Percentiles rank a stretch among this genome's conserved stretches.
Evolutionary conservation across 305 asterid species (phyloP).

Genomic region (Ilex paraguariensis): DNA sequence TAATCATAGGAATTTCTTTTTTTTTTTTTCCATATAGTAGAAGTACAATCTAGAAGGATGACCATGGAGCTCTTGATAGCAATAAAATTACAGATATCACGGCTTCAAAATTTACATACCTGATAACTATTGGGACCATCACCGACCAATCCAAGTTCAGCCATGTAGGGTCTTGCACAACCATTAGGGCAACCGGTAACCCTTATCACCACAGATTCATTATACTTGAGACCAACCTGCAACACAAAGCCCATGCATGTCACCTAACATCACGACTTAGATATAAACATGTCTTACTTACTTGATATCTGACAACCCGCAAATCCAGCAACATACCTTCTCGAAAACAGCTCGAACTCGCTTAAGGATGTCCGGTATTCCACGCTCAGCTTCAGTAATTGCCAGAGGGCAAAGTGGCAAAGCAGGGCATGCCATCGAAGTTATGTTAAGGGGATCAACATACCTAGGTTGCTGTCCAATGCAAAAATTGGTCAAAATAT

Average conservation of each 20-base stretch:
- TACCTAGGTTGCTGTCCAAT: slow-evolving; percentile 70
- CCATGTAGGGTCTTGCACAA: slow-evolving; percentile 98
- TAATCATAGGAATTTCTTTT: no score
- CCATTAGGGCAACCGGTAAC: slow-evolving; percentile 98
- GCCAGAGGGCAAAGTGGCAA: slow-evolving; percentile 93
- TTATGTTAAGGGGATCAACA: slow-evolving; percentile 88
- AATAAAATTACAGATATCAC: neutral
- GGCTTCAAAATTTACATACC: slow-evolving; percentile 31
- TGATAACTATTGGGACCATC: slow-evolving; percentile 96
- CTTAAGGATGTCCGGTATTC: slow-evolving; percentile 86
- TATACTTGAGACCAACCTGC: slow-evolving; percentile 87
- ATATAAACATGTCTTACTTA: slow-evolving; percentile 4
- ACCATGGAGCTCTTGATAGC: neutral
- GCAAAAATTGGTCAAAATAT: slow-evolving; percentile 1
- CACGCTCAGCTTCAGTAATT: slow-evolving; percentile 96
- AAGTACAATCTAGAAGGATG: no score
- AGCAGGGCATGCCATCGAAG: slow-evolving; percentile 99
- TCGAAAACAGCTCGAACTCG: slow-evolving; percentile 80
- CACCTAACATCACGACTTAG: slow-evolving; percentile 4
- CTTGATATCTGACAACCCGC: slow-evolving; percentile 5
- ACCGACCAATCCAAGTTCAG: slow-evolving; percentile 96
- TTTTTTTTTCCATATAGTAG: no score
- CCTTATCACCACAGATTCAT: slow-evolving; percentile 81
- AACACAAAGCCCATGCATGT: slow-evolving; percentile 13
- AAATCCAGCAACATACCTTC: slow-evolving; percentile 37